phyloP scores from a whole-genome alignment of 2,329 filamentous ascomycete genomes.

The Colletotrichum lupini region DNA sequence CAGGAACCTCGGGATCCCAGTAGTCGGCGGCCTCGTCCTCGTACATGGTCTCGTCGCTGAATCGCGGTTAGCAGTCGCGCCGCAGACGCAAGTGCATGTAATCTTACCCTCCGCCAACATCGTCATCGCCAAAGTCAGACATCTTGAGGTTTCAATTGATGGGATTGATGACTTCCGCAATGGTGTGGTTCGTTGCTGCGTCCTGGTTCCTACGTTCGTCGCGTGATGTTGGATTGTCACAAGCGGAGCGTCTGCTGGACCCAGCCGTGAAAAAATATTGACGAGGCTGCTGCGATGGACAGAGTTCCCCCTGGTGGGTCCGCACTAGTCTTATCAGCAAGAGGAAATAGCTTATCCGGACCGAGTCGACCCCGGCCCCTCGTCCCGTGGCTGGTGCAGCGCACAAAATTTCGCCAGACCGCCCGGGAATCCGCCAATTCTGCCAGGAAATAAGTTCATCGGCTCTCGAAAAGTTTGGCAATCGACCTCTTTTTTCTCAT shows the following conservation, averaged over 20 bases:
- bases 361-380: conserved; percentile 24
- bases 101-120: conserved; percentile 39
- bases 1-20: conserved; percentile 53
- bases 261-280: conserved; percentile 37
- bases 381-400: conserved; percentile 8
- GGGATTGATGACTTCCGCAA: not conserved
- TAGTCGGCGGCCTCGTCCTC: conserved; percentile 73
- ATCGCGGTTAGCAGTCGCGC: conserved; percentile 12
- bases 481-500: conserved; percentile 2
- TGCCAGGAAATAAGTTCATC: conserved; percentile 32
- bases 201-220: not conserved
- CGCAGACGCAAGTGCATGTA: not conserved
- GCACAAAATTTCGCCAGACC: conserved; percentile 34
- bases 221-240: conserved; percentile 21
- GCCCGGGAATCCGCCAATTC: conserved; percentile 13
- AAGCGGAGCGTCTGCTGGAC: conserved; percentile 21
- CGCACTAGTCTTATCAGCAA: conserved; percentile 23
- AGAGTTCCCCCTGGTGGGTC: conserved; percentile 5
- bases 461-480: not conserved
- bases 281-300: conserved; percentile 35
- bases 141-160: conserved; percentile 53
- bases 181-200: not conserved
- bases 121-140: conserved; percentile 80
- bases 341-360: conserved; percentile 27
- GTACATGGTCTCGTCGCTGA: conserved; percentile 76